Evolutionary conservation across 75 land plant species (phyloP), one percentile per base, ranked within the genome.

Genomic region (Adiantum capillusveneris): DNA sequence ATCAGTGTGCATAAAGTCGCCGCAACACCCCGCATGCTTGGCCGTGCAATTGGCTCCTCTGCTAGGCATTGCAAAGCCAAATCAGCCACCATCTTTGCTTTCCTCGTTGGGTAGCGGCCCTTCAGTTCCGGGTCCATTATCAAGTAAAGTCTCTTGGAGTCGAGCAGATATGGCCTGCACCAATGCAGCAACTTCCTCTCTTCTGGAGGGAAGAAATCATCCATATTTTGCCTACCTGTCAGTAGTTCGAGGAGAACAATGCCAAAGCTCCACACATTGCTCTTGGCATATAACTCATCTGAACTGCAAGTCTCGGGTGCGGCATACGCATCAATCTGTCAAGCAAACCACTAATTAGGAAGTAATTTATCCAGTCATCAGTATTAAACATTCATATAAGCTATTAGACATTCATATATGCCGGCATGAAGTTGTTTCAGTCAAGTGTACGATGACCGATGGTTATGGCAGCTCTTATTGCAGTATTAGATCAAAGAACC

Each of bases 261-360:
- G 11, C 80, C 80, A 39, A 77, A 77, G 49, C 80, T 77, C 78
- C 78, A 77, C 0, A 68, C 79, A 21, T 77, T 77, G 44, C 80
- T 68, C 68, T 68, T 74, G 17, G 63, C 28, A 9, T 36, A 50
- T 1, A 57, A 28, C 16, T 27, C 53, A 5, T 58, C 57, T 12
- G 59, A 30, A 18, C 2, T 29, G 29, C 25, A 18, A 29, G 70
- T 44, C 56, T 71, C 72, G 0, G 74, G 74, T 0, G 74, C 74
- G 12, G 73, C 61, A 59, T 71, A 71, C 7, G 71, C 46, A 9
- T 29, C 72, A 34, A 5, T 5, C 37, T 34, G 9, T 9, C 3
- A 5, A 34, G 9, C 37, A 34, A 9, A 34, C 3, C 7, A 34
- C 37, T 9, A 34, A 9, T 34, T 34, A 9, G 9, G 37, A 3